These are phyloP conservation scores for Apophysomyces variabilis DNA, from an alignment of 371 early-diverging fungal genomes.

Conservation along the genomic window DNA sequence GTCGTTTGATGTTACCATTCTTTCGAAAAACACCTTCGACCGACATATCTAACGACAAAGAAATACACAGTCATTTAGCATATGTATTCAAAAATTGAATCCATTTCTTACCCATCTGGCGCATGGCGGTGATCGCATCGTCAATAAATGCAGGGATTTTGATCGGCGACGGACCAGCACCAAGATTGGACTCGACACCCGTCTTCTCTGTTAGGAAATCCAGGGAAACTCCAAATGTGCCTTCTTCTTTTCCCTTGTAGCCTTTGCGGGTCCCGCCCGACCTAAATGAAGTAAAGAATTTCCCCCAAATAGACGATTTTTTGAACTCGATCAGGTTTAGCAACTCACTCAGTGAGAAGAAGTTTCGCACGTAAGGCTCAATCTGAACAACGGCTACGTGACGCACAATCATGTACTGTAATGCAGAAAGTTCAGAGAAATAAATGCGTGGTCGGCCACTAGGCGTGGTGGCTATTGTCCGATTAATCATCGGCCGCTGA, in stretches of 20 bases:
- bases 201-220: constrained; percentile 59
- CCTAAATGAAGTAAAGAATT: constrained; percentile 69
- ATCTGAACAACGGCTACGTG: constrained; percentile 85
- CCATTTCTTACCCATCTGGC: constrained; percentile 61
- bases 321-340: constrained; percentile 72
- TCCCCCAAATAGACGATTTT: constrained; percentile 77
- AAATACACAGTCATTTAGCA: background rate
- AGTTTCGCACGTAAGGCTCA: constrained; percentile 70
- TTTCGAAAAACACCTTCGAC: constrained; percentile 97
- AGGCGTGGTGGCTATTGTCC: constrained; percentile 16
- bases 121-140: constrained; percentile 77
- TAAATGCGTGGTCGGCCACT: constrained; percentile 45
- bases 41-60: constrained; percentile 71
- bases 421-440: constrained; percentile 82
- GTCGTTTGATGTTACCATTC: constrained; percentile 92
- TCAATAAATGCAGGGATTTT: constrained; percentile 89
- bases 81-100: background rate
- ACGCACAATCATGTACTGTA: constrained; percentile 85
- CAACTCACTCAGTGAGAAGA: constrained; percentile 69
- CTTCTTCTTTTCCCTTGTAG: constrained; percentile 55
- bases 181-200: constrained; percentile 84
- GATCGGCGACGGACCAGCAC: constrained; percentile 74
- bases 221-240: constrained; percentile 59
- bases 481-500: background rate
- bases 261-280: constrained; percentile 54